A percentile compares a stretch with the other conserved stretches of the same genome.
phyloP scores from a whole-genome alignment of 306 rosid species.

The Vigna unguiculata region DNA sequence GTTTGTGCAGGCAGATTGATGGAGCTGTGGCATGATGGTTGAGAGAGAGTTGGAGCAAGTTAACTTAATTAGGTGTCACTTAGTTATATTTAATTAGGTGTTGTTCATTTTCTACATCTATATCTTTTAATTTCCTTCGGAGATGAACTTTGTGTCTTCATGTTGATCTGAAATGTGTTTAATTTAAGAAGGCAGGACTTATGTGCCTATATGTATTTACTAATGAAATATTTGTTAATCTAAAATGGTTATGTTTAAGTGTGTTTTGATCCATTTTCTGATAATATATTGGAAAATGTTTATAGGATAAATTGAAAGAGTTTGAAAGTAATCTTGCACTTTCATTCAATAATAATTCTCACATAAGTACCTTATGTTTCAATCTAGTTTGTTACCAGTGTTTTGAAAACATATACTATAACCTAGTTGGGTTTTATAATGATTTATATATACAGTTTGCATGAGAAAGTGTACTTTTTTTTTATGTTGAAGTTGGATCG shows the following conservation, averaged over 20 bases:
- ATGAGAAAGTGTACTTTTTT: not conserved
- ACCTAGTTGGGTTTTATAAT: not conserved
- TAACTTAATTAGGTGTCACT: conserved; percentile 34
- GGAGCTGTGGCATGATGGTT: conserved; percentile 24
- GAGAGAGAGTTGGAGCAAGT: conserved; percentile 32
- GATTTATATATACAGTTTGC: not conserved
- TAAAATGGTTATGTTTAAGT: not conserved
- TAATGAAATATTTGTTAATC: not conserved
- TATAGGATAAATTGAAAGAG: not conserved
- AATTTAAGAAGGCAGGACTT: conserved; percentile 13
- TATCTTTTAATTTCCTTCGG: conserved; percentile 36
- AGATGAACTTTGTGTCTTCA: conserved; percentile 26
- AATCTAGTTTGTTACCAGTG: not conserved
- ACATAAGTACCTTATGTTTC: not conserved
- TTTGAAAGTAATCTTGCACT: not conserved
- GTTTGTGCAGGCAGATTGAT: conserved; percentile 50
- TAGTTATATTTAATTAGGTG: conserved; percentile 38
- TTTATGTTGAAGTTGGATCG: not conserved
- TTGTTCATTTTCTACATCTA: not conserved
- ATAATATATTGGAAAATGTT: not conserved
- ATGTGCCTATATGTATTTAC: not conserved
- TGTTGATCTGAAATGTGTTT: conserved; percentile 28
- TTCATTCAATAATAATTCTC: not conserved
- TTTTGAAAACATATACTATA: not conserved
- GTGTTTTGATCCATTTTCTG: not conserved